These are phyloP conservation scores for Colletotrichum sp. DNA, from an alignment of 2,329 filamentous ascomycete genomes.

Conservation along the genomic window DNA sequence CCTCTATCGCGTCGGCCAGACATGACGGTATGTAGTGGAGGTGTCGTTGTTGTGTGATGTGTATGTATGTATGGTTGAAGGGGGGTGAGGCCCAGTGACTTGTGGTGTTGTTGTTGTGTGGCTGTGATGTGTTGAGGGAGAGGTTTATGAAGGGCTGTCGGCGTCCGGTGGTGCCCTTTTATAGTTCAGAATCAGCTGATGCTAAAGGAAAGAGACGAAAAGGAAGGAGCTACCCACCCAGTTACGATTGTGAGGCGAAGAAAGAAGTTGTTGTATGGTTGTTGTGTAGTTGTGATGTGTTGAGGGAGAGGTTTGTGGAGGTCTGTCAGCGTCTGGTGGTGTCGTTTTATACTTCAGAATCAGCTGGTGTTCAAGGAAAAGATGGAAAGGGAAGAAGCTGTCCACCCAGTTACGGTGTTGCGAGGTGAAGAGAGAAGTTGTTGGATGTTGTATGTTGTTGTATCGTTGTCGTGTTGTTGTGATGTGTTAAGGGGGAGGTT, in stretches of 20 bases:
- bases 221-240: not conserved
- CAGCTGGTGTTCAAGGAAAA: not conserved
- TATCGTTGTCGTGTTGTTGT: not conserved
- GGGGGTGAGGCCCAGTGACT: not conserved
- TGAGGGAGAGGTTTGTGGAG: not conserved
- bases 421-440: not conserved
- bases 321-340: not conserved
- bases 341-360: not conserved
- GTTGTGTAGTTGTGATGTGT: not conserved
- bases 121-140: not conserved
- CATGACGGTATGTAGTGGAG: not conserved
- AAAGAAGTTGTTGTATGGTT: not conserved
- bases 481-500: not conserved
- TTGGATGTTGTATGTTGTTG: too few species aligned
- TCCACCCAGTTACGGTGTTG: not conserved
- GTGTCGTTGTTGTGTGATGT: not conserved
- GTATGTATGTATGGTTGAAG: not conserved
- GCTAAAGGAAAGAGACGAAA: not conserved
- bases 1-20: not conserved
- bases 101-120: not conserved
- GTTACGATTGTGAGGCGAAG: not conserved
- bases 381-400: not conserved
- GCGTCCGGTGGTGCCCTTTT: not conserved
- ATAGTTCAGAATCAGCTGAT: not conserved
- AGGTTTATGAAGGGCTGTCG: not conserved